phyloP scores from a whole-genome alignment of 2,329 filamentous ascomycete genomes.

The Fusarium pseudocircinatum region DNA sequence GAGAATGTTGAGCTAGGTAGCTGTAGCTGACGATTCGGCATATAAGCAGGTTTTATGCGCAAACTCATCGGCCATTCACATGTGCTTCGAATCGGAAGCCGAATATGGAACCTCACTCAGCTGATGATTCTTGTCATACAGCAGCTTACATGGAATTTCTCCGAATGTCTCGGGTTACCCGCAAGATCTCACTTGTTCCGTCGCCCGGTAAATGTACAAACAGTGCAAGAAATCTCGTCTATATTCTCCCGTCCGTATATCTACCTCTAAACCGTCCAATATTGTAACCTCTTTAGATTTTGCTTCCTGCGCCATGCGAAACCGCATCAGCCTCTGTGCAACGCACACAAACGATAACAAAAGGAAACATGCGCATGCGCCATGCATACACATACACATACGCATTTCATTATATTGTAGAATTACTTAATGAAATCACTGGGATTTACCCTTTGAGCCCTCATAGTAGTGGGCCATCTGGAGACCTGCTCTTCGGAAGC shows the following conservation, averaged over 20 bases:
- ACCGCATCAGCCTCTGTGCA: slow-evolving; percentile 38
- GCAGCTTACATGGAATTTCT: not conserved
- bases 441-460: slow-evolving; percentile 58
- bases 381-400: not conserved
- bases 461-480: slow-evolving; percentile 99
- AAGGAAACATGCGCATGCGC: slow-evolving; percentile 3
- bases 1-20: not conserved
- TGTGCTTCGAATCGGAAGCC: slow-evolving; percentile 16
- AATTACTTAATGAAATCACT: slow-evolving; percentile 35
- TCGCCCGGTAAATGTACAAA: too few species aligned
- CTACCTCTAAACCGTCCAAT: slow-evolving; percentile 32
- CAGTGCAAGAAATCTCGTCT: slow-evolving; percentile 11
- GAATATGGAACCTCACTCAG: slow-evolving; percentile 13
- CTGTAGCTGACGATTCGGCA: not conserved
- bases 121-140: slow-evolving; percentile 19
- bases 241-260: slow-evolving; percentile 28
- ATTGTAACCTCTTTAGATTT: slow-evolving; percentile 38
- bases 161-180: not conserved
- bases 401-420: not conserved
- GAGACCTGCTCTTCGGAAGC: slow-evolving; percentile 88
- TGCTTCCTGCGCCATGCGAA: slow-evolving; percentile 44
- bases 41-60: not conserved
- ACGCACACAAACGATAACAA: slow-evolving; percentile 19
- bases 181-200: not conserved
- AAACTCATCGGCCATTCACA: not conserved